Evolutionary conservation across 2,329 filamentous ascomycete species (phyloP), one percentile per base, ranked within the genome.

Genomic region (Ascochyta fabae): DNA sequence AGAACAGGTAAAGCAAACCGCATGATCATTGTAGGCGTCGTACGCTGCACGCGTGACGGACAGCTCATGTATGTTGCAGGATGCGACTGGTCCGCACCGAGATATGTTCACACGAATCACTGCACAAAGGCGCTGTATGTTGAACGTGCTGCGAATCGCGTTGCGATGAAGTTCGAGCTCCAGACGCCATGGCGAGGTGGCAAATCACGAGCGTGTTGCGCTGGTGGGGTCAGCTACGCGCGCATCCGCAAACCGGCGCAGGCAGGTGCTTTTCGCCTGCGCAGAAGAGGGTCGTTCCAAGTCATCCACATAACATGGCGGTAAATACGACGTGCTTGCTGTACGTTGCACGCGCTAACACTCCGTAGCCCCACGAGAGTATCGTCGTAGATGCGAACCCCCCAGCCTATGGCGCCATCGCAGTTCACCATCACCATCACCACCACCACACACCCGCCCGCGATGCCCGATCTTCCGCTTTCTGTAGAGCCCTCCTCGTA

Each of bases 321-420:
- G 53, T 52, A 52, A 35, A 42, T 26, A 41, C 39, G 5, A 23
- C 8, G 4, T n/a, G 8, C 22, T 26, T 39, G 9, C 33, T 35
- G 2, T n/a, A 1, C 4, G 13, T 19, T 1, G 4, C 13, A 16
- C 33, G 8, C 6, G 42, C 53, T 57, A 23, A 57, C 12, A 31
- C 6, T n/a, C 26, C 4, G 0, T n/a, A 58, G 55, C 55, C 36
- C 22, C 35, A 16, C 9, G 50, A 58, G 44, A 53, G 45, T 31
- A 48, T 63, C 29, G 33, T 64, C 6, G 40, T 64, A 29, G 58
- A 64, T 33, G 39, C 55, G 36, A 48, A 49, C 8, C 64, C 64
- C 4, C 65, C 65, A 26, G 59, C 62, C n/a, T 68, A 68, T 40
- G 65, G 62, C 35, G 54, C 56, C 44, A 58, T 67, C 27, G 46